Conservation (phyloP, 306 rosid species). For the Rosa lucieae region DNA sequence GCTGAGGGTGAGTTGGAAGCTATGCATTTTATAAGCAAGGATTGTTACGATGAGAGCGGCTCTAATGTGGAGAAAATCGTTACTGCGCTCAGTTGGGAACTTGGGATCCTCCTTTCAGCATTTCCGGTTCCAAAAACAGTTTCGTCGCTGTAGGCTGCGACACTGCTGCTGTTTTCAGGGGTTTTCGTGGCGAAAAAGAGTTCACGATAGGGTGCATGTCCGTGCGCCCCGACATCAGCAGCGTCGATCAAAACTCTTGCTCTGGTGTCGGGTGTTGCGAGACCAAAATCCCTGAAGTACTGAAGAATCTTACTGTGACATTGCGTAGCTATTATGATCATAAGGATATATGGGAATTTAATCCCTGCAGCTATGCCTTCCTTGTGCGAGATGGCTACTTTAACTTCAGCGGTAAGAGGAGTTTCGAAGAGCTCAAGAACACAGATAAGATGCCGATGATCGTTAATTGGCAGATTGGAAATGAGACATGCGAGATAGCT, state of each 20-base stretch:
- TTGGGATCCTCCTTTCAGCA: not conserved
- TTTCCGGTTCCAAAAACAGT: not conserved
- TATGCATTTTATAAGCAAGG: not conserved
- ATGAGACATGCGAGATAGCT: not conserved
- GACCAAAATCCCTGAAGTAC: not conserved
- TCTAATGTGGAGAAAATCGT: accelerated
- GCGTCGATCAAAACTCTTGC: not conserved
- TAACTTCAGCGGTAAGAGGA: not conserved
- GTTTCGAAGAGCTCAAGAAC: not conserved
- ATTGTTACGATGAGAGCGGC: not conserved
- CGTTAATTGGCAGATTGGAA: constrained; percentile 5
- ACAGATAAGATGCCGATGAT: not conserved
- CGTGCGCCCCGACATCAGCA: not conserved
- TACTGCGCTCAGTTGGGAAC: too few species aligned
- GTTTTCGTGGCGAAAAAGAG: not conserved
- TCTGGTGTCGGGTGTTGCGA: constrained; percentile 19
- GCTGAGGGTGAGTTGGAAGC: not conserved
- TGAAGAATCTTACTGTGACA: not conserved
- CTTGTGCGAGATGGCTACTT: not conserved
- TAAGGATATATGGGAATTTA: not conserved
- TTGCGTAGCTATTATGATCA: not conserved
- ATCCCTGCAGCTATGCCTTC: constrained; percentile 20
- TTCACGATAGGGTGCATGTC: constrained; percentile 5
- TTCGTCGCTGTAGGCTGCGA: constrained; percentile 9
- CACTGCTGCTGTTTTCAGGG: not conserved